A percentile compares a stretch with the other conserved stretches of the same genome.
phyloP scores from a whole-genome alignment of 805 yeast genomes.

The Debaryomyces castellii region DNA sequence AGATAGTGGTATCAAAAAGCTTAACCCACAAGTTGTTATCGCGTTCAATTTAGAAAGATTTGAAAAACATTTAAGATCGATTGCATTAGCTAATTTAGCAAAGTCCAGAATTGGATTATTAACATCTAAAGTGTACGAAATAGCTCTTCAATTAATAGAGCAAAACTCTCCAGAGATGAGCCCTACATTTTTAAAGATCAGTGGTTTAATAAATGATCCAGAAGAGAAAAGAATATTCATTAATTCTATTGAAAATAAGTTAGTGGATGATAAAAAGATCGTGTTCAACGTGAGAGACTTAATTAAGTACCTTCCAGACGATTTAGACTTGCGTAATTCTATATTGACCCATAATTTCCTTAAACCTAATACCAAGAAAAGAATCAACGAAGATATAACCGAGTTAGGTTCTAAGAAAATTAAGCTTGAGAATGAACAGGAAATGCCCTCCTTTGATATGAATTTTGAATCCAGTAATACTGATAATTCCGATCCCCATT shows the following conservation, averaged over 20 bases:
- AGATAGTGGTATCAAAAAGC: conserved; percentile 37
- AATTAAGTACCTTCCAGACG: conserved; percentile 35
- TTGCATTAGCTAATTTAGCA: conserved; percentile 61
- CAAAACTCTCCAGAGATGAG: conserved; percentile 44
- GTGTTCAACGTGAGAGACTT: conserved; percentile 35
- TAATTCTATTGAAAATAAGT: conserved; percentile 29
- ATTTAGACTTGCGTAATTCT: conserved; percentile 45
- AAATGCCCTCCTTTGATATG: conserved; percentile 9
- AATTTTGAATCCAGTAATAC: conserved; percentile 7
- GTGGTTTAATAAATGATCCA: conserved; percentile 53
- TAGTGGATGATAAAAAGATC: conserved; percentile 34
- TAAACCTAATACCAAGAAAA: conserved; percentile 30
- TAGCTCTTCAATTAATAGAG: conserved; percentile 60
- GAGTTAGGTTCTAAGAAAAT: conserved; percentile 18
- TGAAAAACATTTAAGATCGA: conserved; percentile 63
- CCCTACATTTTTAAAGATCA: conserved; percentile 42
- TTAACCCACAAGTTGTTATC: conserved; percentile 52
- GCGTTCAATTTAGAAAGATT: conserved; percentile 66
- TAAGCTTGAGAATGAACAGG: conserved; percentile 29
- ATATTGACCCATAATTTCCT: conserved; percentile 41
- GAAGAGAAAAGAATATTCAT: conserved; percentile 31
- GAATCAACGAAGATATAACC: conserved; percentile 14
- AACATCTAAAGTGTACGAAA: conserved; percentile 62
- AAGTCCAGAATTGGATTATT: conserved; percentile 68
- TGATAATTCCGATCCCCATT: conserved; percentile 26